Percentiles rank a stretch among this genome's conserved stretches.
Conservation (phyloP, 2,329 filamentous ascomycete species). For the Epichloe typhina region DNA sequence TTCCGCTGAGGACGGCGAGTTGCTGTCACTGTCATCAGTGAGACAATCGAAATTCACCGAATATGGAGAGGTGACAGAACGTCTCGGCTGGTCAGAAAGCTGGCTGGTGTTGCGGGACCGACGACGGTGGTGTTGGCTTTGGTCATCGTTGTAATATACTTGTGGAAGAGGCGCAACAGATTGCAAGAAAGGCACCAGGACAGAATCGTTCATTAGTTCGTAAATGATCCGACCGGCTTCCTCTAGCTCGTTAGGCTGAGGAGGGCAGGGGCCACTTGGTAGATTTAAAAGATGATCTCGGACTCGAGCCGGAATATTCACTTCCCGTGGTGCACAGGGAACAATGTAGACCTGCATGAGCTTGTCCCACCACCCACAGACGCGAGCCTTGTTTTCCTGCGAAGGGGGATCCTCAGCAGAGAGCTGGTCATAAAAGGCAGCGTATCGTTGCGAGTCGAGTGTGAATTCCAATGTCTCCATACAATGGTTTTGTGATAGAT, state of each 20-base stretch:
- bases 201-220: conserved; percentile 95
- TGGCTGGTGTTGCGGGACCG: conserved; percentile 3
- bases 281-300: conserved; percentile 62
- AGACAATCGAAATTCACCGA: conserved; percentile 35
- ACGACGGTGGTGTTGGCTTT: conserved; percentile 21
- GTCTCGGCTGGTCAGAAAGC: conserved; percentile 6
- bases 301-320: conserved; percentile 79
- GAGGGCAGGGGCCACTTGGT: conserved; percentile 46
- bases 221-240: conserved; percentile 79
- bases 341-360: conserved; percentile 83
- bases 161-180: conserved; percentile 30
- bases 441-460: conserved; percentile 81
- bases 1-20: conserved; percentile 41
- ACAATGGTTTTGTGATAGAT: conserved; percentile 92
- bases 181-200: conserved; percentile 84
- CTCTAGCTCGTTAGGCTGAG: conserved; percentile 62
- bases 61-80: conserved; percentile 30
- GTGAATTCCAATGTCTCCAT: conserved; percentile 94
- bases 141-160: conserved; percentile 23
- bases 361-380: conserved; percentile 74
- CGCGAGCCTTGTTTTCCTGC: conserved; percentile 42
- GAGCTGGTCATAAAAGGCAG: conserved; percentile 39
- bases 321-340: conserved; percentile 72
- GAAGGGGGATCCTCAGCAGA: conserved; percentile 24
- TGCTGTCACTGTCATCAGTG: conserved; percentile 53